phyloP scores from a whole-genome alignment of 108 stramenopile species.

The Cyclostephanos invisitatus region DNA sequence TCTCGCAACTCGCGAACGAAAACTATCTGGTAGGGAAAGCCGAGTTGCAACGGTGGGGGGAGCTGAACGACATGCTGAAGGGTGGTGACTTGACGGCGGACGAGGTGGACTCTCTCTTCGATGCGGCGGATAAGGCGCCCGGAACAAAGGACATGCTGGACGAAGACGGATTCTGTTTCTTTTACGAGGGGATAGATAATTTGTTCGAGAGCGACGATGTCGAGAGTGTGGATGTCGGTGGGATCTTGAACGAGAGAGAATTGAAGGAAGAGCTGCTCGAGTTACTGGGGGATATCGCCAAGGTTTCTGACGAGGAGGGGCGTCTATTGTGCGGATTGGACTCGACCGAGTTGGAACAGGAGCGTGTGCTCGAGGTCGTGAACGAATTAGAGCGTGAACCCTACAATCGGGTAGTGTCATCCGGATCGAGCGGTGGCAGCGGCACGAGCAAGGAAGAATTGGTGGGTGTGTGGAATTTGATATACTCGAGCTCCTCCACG shows the following conservation, averaged over 20 bases:
- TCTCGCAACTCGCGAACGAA: slow-evolving; percentile 62
- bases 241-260: not conserved
- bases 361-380: slow-evolving; percentile 62
- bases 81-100: slow-evolving; percentile 59
- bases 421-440: slow-evolving; percentile 7
- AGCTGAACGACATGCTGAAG: slow-evolving; percentile 71
- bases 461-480: slow-evolving; percentile 73
- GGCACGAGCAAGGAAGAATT: slow-evolving; percentile 52
- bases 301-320: slow-evolving; percentile 47
- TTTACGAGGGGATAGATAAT: slow-evolving; percentile 72
- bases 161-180: slow-evolving; percentile 57
- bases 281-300: slow-evolving; percentile 49
- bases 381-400: slow-evolving; percentile 59
- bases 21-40: slow-evolving; percentile 59
- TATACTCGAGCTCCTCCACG: slow-evolving; percentile 79
- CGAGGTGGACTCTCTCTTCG: slow-evolving; percentile 67
- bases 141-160: slow-evolving; percentile 53
- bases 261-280: slow-evolving; percentile 49
- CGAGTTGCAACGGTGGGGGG: slow-evolving; percentile 70
- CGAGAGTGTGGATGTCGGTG: slow-evolving; percentile 24
- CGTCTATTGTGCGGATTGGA: slow-evolving; percentile 73
- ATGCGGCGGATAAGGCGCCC: slow-evolving; percentile 41
- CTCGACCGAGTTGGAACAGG: slow-evolving; percentile 63
- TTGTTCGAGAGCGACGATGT: slow-evolving; percentile 77
- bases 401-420: slow-evolving; percentile 43